phyloP scores from a whole-genome alignment of 768 basidiomycete species.

The Psilocybe sp. region DNA sequence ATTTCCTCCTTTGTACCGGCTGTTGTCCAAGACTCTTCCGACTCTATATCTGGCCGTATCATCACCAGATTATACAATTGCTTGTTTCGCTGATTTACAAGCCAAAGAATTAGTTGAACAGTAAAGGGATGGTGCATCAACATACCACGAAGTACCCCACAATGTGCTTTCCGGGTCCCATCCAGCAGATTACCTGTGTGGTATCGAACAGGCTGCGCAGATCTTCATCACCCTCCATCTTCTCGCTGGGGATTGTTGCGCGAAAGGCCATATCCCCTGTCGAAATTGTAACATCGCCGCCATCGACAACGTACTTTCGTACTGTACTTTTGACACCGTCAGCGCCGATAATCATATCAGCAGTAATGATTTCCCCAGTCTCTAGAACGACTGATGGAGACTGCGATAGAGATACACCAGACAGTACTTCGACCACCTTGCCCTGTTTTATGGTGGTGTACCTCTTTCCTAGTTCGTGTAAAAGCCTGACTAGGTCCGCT shows the following conservation, averaged over 20 bases:
- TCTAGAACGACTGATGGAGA: conserved; percentile 33
- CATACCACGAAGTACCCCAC: conserved; percentile 36
- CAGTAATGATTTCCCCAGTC: conserved; percentile 38
- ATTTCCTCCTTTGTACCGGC: conserved; percentile 43
- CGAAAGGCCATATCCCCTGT: conserved; percentile 69
- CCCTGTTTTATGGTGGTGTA: conserved; percentile 33
- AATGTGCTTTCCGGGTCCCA: conserved; percentile 45
- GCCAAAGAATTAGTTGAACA: too few relatives aligned
- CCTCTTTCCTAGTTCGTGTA: conserved; percentile 32
- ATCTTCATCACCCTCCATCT: conserved; percentile 49
- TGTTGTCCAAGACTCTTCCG: conserved; percentile 42
- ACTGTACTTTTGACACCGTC: conserved; percentile 51
- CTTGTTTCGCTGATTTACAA: conserved; percentile 32
- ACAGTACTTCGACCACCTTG: conserved; percentile 23
- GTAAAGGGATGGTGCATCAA: conserved; percentile 23
- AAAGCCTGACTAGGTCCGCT: conserved; percentile 44
- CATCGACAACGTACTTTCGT: conserved; percentile 46
- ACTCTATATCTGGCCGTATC: conserved; percentile 34
- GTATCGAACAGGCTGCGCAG: conserved; percentile 47
- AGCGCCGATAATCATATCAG: conserved; percentile 44
- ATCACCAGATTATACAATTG: conserved; percentile 43
- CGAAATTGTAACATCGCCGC: conserved; percentile 39
- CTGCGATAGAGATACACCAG: conserved; percentile 14
- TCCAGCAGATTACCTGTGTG: conserved; percentile 56
- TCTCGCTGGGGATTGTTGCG: conserved; percentile 43